Evolutionary conservation across 192 early-diverging fungal species (phyloP).

Genomic region (Umbelopsis vinacea): DNA sequence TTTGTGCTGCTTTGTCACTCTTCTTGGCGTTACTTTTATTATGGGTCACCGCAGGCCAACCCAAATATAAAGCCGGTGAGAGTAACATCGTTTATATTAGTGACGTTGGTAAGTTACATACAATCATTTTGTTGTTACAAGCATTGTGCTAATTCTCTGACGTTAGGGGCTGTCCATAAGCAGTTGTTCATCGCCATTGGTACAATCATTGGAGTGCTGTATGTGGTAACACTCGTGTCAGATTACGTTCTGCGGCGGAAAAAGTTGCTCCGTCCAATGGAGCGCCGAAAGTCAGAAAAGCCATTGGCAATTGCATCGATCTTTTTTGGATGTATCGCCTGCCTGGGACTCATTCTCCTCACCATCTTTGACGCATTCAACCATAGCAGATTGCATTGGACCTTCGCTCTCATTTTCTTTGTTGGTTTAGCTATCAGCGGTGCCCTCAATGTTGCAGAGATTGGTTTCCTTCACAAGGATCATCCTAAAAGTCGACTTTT

Average conservation of each 20-base stretch:
- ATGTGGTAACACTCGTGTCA: not conserved
- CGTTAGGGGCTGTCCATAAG: not conserved
- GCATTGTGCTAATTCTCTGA: not conserved
- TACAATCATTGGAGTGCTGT: not conserved
- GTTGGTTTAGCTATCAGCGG: conserved; percentile 8
- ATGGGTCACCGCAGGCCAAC: not conserved
- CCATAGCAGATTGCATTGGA: conserved; percentile 15
- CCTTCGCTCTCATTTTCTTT: conserved; percentile 3
- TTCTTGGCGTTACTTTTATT: not conserved
- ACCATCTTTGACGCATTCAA: conserved; percentile 24
- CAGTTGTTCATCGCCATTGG: not conserved
- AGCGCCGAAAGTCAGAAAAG: not conserved
- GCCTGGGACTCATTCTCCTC: not conserved
- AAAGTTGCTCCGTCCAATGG: not conserved
- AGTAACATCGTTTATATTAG: conserved; percentile 12
- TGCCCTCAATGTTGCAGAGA: not conserved
- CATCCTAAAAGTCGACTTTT: not conserved
- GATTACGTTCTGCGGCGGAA: conserved; percentile 2
- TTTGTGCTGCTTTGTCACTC: not conserved
- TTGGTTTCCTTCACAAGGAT: conserved; percentile 1
- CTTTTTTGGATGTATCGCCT: not conserved
- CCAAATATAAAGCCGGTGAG: conserved; percentile 2
- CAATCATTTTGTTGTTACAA: not conserved
- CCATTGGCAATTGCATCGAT: not conserved
- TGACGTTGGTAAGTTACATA: conserved; percentile 12